Conservation (phyloP, 352 stramenopile genomes). For the Globisporangium parvum region DNA sequence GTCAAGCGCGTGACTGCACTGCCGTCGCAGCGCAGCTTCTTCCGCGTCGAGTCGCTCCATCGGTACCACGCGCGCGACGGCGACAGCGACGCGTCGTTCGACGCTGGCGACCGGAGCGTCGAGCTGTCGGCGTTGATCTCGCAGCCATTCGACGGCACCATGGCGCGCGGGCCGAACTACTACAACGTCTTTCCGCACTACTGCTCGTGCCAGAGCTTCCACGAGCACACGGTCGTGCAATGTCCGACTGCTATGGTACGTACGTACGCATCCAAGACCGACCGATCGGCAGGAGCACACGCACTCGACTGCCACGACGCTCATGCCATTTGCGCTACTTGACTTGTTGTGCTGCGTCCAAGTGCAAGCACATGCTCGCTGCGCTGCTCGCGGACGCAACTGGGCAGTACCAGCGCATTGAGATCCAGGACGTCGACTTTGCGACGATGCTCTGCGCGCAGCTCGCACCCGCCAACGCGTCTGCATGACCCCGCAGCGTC, state of each 20-base stretch:
- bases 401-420: constrained; percentile 33
- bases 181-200: constrained; percentile 75
- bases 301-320: neutral
- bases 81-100: neutral
- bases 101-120: constrained; percentile 7
- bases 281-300: neutral
- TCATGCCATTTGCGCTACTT: too few relatives aligned
- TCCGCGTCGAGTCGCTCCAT: constrained; percentile 60
- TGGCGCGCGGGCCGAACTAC: constrained; percentile 46
- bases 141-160: constrained; percentile 37
- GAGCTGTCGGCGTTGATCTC: constrained; percentile 12
- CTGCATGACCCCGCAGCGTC: neutral
- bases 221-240: constrained; percentile 26
- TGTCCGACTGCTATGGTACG: constrained; percentile 49
- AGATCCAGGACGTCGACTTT: constrained; percentile 50
- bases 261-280: too few relatives aligned
- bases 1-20: constrained; percentile 42
- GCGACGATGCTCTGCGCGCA: constrained; percentile 58
- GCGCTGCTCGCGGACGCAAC: constrained; percentile 51
- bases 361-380: constrained; percentile 77
- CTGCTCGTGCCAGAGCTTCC: constrained; percentile 55
- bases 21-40: constrained; percentile 48
- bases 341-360: constrained; percentile 12
- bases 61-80: constrained; percentile 27
- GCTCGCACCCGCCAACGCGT: neutral